Base-by-base conservation (phyloP, 768 basidiomycete species). In the Psilocybe cubensis region DNA sequence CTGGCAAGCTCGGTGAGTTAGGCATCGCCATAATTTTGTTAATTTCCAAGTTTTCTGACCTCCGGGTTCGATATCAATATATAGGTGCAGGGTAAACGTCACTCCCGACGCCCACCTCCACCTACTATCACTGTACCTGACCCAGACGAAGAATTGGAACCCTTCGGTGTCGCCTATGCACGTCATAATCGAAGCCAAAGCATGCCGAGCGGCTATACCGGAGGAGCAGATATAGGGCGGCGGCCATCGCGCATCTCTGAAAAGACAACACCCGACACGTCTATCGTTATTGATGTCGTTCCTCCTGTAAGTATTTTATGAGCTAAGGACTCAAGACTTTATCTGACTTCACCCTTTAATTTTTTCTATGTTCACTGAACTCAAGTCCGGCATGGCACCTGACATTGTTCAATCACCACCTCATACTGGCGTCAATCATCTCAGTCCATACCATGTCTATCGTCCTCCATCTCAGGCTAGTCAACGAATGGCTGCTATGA, bases 391-490 rank as follows among this genome's bases (percentile, higher is more conserved):
- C 7, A 21, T 63, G 35, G 56, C 63, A 18, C 65, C 63, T 46
- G 54, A 59, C 23, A 45, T 52, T 23, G 61, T 43, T 25, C 47
- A 61, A 14, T 68, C 69, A 18, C 65, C 69, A 23, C 66, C 65
- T 11, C 69, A 68, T 21, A 68, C 68, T 35, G 68, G 69, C 14
- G 54, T 38, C n/a, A 69, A 66, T 45, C 69, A 70, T 57, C 62
- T 70, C 0, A 70, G 66, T 45, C 69, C 69, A 8, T 60, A 67
- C 40, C 63, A 66, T 45, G 55, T 59, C 7, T 66, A 63, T 54
- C 60, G 57, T 4, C 62, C 66, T 12, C 43, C 64, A 31, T 44
- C 59, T 17, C 35, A 54, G 14, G 50, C 55, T n/a, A 38, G 35
- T 17, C 52, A 46, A 9, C 57, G 47, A 7, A 18, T 54, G 18